Evolutionary conservation across 768 basidiomycete species (phyloP).

Genomic region (Agaricus subrufescens): DNA sequence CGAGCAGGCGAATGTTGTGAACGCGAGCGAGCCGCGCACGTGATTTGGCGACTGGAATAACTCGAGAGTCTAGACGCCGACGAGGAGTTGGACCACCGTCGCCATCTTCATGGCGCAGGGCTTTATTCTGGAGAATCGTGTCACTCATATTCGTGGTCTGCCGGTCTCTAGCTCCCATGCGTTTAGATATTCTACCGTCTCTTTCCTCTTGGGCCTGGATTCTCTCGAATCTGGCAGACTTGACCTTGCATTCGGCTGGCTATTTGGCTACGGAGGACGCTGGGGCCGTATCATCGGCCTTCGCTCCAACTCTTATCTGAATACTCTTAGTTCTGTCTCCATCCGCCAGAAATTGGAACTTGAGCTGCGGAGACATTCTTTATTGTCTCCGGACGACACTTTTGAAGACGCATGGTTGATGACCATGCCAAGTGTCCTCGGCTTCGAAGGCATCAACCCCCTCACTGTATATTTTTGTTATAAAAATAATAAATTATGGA

Average conservation of each 20-base stretch:
- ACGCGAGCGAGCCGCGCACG: not conserved
- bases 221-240: conserved; percentile 43
- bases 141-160: conserved; percentile 49
- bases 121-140: conserved; percentile 47
- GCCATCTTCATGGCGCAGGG: conserved; percentile 12
- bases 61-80: too few relatives aligned
- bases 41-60: not conserved
- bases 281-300: conserved; percentile 43
- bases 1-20: not conserved
- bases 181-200: conserved; percentile 59
- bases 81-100: not conserved
- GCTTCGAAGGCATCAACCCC: conserved; percentile 69
- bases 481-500: conserved; percentile 27
- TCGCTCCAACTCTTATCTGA: conserved; percentile 40
- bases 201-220: conserved; percentile 50
- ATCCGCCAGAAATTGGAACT: conserved; percentile 38
- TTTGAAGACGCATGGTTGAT: conserved; percentile 63
- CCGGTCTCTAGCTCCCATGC: conserved; percentile 44
- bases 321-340: conserved; percentile 17
- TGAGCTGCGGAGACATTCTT: conserved; percentile 22
- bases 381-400: conserved; percentile 4
- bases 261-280: conserved; percentile 52
- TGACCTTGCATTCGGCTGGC: conserved; percentile 41
- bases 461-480: conserved; percentile 68
- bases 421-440: conserved; percentile 67